Evolutionary conservation across 2,329 filamentous ascomycete species (phyloP), one percentile per base, ranked within the genome.

Genomic region (Arthroderma sp.): DNA sequence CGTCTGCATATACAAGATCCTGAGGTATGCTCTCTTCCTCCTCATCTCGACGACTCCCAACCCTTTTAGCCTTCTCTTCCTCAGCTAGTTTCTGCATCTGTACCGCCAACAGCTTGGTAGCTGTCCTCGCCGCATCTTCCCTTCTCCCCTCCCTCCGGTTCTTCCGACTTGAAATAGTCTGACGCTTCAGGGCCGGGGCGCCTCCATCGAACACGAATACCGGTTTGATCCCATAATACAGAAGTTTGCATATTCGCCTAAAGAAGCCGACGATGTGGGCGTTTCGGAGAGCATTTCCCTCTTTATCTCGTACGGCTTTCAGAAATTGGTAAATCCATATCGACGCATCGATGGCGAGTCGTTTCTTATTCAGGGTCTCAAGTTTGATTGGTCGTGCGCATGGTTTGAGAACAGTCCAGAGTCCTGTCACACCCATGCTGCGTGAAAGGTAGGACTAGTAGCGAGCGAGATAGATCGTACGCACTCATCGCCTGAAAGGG

Each of bases 261-360:
- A 98, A 98, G 76, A 98, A 98, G 34, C 93, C 91, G 37, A 98
- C 86, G 32, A 98, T 78, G 59, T 98, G 91, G 29, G 86, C 89
- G 68, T 95, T 98, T 51, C 88, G 86, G 43, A 98, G 73, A 1
- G 91, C 91, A 59, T 98, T 94, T 44, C 91, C 91, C 66, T 98
- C 91, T 59, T 96, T 95, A 67, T 98, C 91, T 56, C 91, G 88
- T 7, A 98, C 91, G 6, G 93, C 91, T 69, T 98, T 98, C 56
- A 98, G 78, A 59, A 98, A 98, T 61, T 98, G 91, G 72, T 98
- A 98, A 56, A 98, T 96, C 91, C 91, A 98, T 61, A 98, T 98
- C 8, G 88, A 95, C 47, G 93, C 91, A 67, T 98, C 91, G 53
- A 98, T 86, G 39, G 91, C 93, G 41, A 98, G 82, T 10, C 91